Evolutionary conservation across 306 rosid genomes (phyloP), one percentile per base, ranked within the genome.

Genomic region (Vigna unguiculata): DNA sequence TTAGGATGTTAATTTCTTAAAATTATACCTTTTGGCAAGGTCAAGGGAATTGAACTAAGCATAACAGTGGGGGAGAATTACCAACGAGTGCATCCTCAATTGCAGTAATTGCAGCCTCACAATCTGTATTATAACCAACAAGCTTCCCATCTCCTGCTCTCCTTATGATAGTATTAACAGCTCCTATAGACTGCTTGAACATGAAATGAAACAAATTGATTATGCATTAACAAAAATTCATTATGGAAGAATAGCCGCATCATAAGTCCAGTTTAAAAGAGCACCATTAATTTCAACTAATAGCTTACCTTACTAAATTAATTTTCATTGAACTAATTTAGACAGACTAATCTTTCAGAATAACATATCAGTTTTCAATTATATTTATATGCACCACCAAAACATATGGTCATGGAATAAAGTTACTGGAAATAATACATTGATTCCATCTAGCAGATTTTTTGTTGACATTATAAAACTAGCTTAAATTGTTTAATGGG

Each of bases 21-120:
- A 28, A 28, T 28, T 28, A 4, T 28, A 28, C 4, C 32, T 28
- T 28, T 28, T 28, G 32, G 5, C 32, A 28, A 28, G 32, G 38
- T 76, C 49, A 17, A 63, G 30, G 57, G 69, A 38, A 55, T 20
- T 8, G 20, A 32, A 24, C 38, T 11, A 25, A 24, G 45, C 34
- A 17, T 10, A 71, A 47, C 15, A 49, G 43, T 21, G 11, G 22
- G 17, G 38, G 69, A 53, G 0, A 45, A 34, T 13, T 79, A 77
- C 87, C 85, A 72, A 53, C 80, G 14, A 86, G 83, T 54, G 85
- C 83, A 72, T 86, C 89, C 75, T 86, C 89, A 62, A 86, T 86
- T 61, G 89, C 87, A 77, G 83, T 69, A 46, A 86, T 86, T 17
- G 87, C 69, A 32, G 80, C 87, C 74, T 86, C 89, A 54, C 83